A percentile compares a stretch with the other conserved stretches of the same genome.
These are phyloP conservation scores for Morella rubra DNA, from an alignment of 306 rosid genomes.

Conservation along the genomic window DNA sequence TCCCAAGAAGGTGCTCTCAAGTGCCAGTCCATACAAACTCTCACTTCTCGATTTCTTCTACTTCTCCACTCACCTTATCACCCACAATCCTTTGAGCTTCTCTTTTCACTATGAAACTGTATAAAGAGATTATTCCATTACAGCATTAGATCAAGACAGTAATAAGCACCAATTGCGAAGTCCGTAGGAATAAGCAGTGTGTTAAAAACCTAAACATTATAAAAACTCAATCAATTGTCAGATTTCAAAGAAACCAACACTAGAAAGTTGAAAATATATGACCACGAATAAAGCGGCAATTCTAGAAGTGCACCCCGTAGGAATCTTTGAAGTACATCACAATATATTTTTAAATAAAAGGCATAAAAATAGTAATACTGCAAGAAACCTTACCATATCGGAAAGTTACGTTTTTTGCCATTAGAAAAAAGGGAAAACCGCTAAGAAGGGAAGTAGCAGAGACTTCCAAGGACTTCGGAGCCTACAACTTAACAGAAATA, in stretches of 20 bases:
- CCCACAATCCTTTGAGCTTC: conserved; percentile 26
- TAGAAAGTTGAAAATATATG: background rate
- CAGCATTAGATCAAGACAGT: conserved; percentile 22
- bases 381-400: conserved; percentile 18
- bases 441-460: conserved; percentile 12
- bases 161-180: background rate
- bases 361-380: background rate
- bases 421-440: conserved; percentile 16
- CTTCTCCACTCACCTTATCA: background rate
- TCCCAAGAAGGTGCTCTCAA: conserved; percentile 78
- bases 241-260: conserved; percentile 11
- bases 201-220: conserved; percentile 2
- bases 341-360: background rate
- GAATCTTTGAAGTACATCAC: conserved; percentile 10
- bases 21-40: conserved; percentile 84
- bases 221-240: background rate
- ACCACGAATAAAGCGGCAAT: conserved; percentile 2
- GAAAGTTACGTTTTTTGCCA: conserved; percentile 21
- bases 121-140: conserved; percentile 18
- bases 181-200: background rate
- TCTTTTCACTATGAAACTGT: conserved; percentile 24
- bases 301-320: background rate
- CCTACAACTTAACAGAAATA: conserved; percentile 15
- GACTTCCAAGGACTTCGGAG: conserved; percentile 43
- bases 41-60: conserved; percentile 21